These are phyloP conservation scores for Candida nemodendra DNA, from an alignment of 805 yeast genomes.

Conservation along the genomic window DNA sequence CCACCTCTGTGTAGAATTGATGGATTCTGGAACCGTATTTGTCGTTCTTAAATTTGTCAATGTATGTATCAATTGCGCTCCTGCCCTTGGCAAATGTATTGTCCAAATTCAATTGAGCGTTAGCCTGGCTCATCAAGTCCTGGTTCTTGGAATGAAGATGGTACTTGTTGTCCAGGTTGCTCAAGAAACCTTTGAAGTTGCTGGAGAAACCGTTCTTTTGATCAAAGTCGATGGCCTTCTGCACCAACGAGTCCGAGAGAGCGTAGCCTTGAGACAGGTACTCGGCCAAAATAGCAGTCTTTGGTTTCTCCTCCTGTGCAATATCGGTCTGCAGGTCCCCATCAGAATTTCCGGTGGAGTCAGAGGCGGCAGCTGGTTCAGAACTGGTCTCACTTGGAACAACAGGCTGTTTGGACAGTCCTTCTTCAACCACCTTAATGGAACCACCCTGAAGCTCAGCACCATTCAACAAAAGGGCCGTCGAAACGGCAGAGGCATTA, in stretches of 20 bases:
- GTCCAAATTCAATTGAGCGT: slow-evolving; percentile 41
- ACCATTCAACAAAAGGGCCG: slow-evolving; percentile 69
- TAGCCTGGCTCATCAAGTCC: slow-evolving; percentile 32
- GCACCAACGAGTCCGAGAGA: slow-evolving; percentile 58
- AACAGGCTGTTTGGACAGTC: slow-evolving; percentile 25
- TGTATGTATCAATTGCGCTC: slow-evolving; percentile 41
- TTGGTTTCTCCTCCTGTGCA: slow-evolving; percentile 75
- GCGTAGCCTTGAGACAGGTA: slow-evolving; percentile 71
- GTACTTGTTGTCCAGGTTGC: slow-evolving; percentile 56
- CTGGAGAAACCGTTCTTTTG: slow-evolving; percentile 58
- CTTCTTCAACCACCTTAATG: slow-evolving; percentile 45
- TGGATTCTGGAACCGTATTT: slow-evolving; percentile 61
- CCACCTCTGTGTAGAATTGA: slow-evolving; percentile 54
- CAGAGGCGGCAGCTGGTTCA: slow-evolving; percentile 13
- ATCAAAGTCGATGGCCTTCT: slow-evolving; percentile 62
- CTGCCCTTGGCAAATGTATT: slow-evolving; percentile 38
- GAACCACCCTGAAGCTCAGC: slow-evolving; percentile 66
- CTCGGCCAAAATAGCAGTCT: slow-evolving; percentile 72
- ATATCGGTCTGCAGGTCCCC: slow-evolving; percentile 43
- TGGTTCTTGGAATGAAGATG: slow-evolving; percentile 55
- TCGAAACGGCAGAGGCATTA: slow-evolving; percentile 58
- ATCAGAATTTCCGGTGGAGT: slow-evolving; percentile 4
- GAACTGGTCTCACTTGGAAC: slow-evolving; percentile 12
- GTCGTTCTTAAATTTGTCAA: slow-evolving; percentile 44
- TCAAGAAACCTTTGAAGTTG: slow-evolving; percentile 56